Base-by-base conservation (phyloP, 2,329 filamentous ascomycete species). In the Aspergillus sp. region DNA sequence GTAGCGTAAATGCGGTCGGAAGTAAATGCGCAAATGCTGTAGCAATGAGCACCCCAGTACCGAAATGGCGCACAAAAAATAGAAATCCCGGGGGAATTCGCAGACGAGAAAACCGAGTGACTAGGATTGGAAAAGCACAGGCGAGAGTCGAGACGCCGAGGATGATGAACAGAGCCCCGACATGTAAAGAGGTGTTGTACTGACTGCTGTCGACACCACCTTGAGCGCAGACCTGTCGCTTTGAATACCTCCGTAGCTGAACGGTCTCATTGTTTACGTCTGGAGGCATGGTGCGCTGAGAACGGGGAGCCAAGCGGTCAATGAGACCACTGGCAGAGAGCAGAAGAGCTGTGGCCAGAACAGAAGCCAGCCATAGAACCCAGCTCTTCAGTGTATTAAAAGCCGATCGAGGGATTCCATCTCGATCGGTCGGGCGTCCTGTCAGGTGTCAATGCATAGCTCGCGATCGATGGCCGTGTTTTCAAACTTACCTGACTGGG, bases 21-120 rank as follows among this genome's bases (percentile, higher is more conserved):
- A 89, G 81, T 12, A 89, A 80, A 76, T 93, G 90, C 25, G 93
- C 90, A 68, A 95, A 95, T 55, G 90, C 90, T 1, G 90, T 95
- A 11, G 91, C 90, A 61, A 95, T 88, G n/a, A 95, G 79, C 19
- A 95, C 91, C 58, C 90, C 90, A 1, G 90, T 95, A 68, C 90
- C 89, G 63, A 91, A 89, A 76, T 91, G 89, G 63, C 89, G 85
- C 66, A 86, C 87, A 62, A 68, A 68, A 25, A 70, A 70, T 6
- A 70, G 61, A 23, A 66, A 68, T 2, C 64, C 62, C 0, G 80
- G 81, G 52, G 87, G 86, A 55, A 83, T 82, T 52, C 79, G 82
- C 55, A 86, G 80, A 49, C 81, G 80, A 39, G 82, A 83, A 39
- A 82, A 78, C 62, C 84, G 82, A 53, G 83, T 82, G 9, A 85